Evolutionary conservation across 352 stramenopile species (phyloP).

Genomic region (Globisporangium orthogonon): DNA sequence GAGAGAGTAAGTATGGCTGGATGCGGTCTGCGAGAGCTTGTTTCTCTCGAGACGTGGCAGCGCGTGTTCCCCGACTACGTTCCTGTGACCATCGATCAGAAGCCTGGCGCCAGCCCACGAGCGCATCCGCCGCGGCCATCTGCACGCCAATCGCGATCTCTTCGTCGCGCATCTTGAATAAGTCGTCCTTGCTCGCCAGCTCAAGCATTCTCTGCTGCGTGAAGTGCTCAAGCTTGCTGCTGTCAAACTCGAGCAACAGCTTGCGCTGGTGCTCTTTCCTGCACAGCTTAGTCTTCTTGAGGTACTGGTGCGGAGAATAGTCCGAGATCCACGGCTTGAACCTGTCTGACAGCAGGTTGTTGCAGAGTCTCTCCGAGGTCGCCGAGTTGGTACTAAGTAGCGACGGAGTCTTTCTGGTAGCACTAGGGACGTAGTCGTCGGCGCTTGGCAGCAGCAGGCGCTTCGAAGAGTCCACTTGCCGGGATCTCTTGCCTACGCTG

Average conservation of each 20-base stretch:
- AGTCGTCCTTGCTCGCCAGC: conserved; percentile 5
- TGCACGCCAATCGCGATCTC: conserved; percentile 47
- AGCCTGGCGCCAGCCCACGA: conserved; percentile 38
- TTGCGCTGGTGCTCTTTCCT: conserved; percentile 33
- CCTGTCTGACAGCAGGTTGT: conserved; percentile 27
- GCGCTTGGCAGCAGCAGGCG: conserved; percentile 30
- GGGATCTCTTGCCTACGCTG: conserved; percentile 17
- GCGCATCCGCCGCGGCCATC: conserved; percentile 36
- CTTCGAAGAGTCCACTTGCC: conserved; percentile 17
- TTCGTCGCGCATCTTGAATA: conserved; percentile 16
- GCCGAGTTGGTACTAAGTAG: conserved; percentile 31
- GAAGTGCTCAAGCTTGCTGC: conserved; percentile 22
- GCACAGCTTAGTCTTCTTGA: conserved; percentile 24
- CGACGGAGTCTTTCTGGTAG: conserved; percentile 8
- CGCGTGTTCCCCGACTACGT: conserved; percentile 9
- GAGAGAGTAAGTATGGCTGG: conserved; percentile 30
- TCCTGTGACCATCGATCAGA: conserved; percentile 22
- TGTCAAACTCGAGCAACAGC: conserved; percentile 38
- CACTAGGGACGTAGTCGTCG: conserved; percentile 22
- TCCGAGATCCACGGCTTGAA: conserved; percentile 40
- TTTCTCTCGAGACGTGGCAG: conserved; percentile 27
- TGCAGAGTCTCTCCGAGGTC: conserved; percentile 28
- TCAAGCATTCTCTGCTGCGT: conserved; percentile 13
- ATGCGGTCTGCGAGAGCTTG: conserved; percentile 26
- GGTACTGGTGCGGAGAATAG: conserved; percentile 31